phyloP scores from a whole-genome alignment of 495 filamentous ascomycete genomes.

The Aspergillus affinis region DNA sequence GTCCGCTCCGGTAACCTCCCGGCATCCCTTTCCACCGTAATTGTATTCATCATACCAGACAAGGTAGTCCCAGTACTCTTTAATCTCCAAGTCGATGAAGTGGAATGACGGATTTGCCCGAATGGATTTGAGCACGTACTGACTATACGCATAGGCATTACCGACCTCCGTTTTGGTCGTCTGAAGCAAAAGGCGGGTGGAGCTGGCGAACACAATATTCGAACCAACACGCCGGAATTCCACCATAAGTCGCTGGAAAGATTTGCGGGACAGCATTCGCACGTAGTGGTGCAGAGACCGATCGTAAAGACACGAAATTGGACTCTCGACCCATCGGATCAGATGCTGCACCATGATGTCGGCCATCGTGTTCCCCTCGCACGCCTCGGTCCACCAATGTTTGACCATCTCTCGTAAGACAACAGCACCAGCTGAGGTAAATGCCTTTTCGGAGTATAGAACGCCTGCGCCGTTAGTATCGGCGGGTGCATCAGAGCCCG shows the following conservation, averaged over 20 bases:
- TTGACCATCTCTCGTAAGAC: conserved; percentile 98
- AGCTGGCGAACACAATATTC: conserved; percentile 85
- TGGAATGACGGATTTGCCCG: conserved; percentile 92
- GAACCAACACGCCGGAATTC: conserved; percentile 96
- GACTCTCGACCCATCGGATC: conserved; percentile 93
- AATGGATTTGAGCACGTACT: conserved; percentile 96
- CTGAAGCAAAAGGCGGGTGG: conserved; percentile 86
- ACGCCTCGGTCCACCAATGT: conserved; percentile 95
- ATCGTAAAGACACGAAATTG: conserved; percentile 91
- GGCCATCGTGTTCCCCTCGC: conserved; percentile 86
- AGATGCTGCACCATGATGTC: conserved; percentile 98
- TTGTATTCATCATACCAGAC: conserved; percentile 99
- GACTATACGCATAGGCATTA: conserved; percentile 93
- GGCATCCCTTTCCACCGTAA: conserved; percentile 91
- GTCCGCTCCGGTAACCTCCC: conserved; percentile 78
- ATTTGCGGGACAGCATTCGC: conserved; percentile 96
- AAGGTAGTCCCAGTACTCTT: conserved; percentile 99
- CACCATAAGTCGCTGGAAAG: conserved; percentile 93
- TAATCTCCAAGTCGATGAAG: conserved; percentile 96
- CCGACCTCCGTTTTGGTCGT: conserved; percentile 96
- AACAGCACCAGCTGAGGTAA: conserved; percentile 83
- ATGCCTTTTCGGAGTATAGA: conserved; percentile 86
- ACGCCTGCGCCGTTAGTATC: conserved; percentile 60
- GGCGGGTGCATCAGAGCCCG: conserved; percentile 64
- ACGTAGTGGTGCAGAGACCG: conserved; percentile 96